phyloP scores from a whole-genome alignment of 768 basidiomycete species.

The Daedaleopsis sinensis region DNA sequence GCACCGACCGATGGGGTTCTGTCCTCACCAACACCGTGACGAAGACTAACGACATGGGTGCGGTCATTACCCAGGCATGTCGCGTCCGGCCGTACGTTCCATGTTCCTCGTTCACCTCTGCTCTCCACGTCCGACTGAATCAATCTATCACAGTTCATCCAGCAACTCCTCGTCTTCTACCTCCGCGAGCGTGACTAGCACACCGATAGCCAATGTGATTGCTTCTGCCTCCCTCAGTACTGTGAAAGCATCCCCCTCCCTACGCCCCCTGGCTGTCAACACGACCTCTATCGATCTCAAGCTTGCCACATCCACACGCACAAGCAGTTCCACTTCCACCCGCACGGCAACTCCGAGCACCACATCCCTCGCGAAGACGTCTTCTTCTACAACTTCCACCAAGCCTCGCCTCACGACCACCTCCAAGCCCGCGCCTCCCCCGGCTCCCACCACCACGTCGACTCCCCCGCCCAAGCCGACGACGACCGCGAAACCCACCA shows the following conservation, averaged over 20 bases:
- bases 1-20: conserved; percentile 57
- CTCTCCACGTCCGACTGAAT: not conserved
- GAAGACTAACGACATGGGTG: conserved; percentile 36
- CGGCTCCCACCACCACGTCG: conserved; percentile 6
- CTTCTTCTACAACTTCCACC: conserved; percentile 6
- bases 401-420: conserved; percentile 21
- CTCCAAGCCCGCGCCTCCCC: conserved; percentile 22
- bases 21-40: conserved; percentile 44
- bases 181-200: conserved; percentile 21
- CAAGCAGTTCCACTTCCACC: too few relatives aligned
- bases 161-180: not conserved
- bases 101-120: not conserved
- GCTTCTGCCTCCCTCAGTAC: too few relatives aligned
- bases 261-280: too few relatives aligned
- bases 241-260: too few relatives aligned
- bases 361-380: too few relatives aligned
- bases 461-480: conserved; percentile 7
- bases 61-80: conserved; percentile 47
- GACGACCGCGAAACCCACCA: conserved; percentile 20
- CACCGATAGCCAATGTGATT: too few relatives aligned
- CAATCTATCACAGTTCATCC: not conserved
- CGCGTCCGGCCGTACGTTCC: conserved; percentile 21
- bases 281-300: too few relatives aligned
- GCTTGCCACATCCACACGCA: too few relatives aligned
- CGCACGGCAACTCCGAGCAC: too few relatives aligned